phyloP scores from a whole-genome alignment of 2,329 filamentous ascomycete genomes.

The Colletotrichum aenigma region DNA sequence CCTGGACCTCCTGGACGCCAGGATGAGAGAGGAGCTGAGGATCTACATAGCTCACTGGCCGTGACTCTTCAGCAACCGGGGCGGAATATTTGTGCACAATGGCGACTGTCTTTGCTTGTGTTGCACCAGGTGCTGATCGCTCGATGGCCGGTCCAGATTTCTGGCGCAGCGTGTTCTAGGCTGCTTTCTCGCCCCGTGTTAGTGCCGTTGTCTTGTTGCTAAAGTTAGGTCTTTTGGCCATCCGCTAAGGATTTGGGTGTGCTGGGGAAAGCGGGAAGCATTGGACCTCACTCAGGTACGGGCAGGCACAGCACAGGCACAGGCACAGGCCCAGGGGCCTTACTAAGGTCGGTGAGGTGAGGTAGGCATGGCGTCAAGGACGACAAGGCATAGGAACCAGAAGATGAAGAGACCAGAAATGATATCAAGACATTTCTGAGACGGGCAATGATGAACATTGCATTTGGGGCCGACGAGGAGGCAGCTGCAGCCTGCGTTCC shows the following conservation, averaged over 20 bases:
- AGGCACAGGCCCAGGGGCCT: background rate
- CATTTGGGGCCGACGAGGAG: background rate
- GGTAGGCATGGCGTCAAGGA: background rate
- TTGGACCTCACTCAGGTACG: background rate
- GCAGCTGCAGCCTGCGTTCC: background rate
- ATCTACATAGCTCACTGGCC: background rate
- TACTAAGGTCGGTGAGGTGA: background rate
- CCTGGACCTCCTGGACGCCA: background rate
- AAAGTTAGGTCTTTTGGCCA: constrained; percentile 15
- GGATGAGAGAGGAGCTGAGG: background rate
- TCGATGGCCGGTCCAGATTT: constrained; percentile 3
- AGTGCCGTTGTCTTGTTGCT: constrained; percentile 11
- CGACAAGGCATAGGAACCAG: background rate
- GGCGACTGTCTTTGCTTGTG: background rate
- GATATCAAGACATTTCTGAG: background rate
- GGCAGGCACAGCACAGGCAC: background rate
- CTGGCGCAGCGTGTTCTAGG: constrained; percentile 10
- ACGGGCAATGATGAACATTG: background rate
- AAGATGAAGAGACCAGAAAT: background rate
- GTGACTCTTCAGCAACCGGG: background rate
- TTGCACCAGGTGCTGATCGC: constrained; percentile 4
- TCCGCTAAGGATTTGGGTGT: background rate
- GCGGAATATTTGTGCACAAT: background rate
- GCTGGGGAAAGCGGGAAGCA: background rate
- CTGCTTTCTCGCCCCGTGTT: background rate